Conservation (phyloP, 306 rosid species). For the Rosa rugosa region DNA sequence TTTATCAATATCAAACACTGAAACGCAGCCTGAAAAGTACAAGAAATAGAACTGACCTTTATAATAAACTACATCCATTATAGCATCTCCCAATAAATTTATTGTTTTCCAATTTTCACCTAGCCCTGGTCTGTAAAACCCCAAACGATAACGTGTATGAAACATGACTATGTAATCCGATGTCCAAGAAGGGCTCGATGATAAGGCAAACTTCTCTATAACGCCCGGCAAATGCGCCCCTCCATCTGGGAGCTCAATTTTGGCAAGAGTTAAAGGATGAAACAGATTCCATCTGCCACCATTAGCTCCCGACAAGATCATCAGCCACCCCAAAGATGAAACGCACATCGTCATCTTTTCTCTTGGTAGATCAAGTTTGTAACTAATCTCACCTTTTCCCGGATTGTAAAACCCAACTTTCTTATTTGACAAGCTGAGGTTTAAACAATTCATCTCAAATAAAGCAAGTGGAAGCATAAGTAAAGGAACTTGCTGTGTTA, state of each 20-base stretch:
- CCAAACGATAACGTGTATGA: too few relatives aligned
- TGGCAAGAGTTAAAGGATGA: not conserved
- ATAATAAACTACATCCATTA: not conserved
- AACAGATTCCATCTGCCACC: not conserved
- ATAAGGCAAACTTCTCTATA: not conserved
- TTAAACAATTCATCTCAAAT: not conserved
- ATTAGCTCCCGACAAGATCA: not conserved
- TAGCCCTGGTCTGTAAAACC: too few relatives aligned
- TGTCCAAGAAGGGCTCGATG: slow-evolving; percentile 3
- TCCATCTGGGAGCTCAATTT: not conserved
- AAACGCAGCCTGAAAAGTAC: not conserved
- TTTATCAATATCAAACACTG: not conserved
- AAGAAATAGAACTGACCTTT: not conserved
- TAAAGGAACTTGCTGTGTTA: not conserved
- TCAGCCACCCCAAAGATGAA: not conserved
- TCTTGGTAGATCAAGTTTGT: not conserved
- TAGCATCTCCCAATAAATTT: too few relatives aligned
- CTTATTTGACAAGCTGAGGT: not conserved
- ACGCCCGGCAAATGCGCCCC: too few relatives aligned
- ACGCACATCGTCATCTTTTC: not conserved
- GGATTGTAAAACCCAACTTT: not conserved
- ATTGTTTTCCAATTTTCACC: not conserved
- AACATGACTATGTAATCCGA: not conserved
- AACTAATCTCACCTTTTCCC: not conserved
- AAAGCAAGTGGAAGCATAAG: not conserved